phyloP scores from a whole-genome alignment of 257 asterid species.

The Haberlea rhodopensis region DNA sequence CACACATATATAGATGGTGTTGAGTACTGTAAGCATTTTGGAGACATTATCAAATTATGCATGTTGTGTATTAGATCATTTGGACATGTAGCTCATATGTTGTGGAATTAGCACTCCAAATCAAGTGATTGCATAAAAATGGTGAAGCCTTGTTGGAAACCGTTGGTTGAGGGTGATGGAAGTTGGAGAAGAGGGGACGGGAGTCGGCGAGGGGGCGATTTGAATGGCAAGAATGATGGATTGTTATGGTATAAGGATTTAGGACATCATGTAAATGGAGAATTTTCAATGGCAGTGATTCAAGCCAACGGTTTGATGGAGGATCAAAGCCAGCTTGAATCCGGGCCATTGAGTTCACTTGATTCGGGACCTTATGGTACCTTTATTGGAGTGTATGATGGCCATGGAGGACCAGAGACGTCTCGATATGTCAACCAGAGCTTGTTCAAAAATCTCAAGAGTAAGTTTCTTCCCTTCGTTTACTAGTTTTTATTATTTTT shows the following conservation, averaged over 20 bases:
- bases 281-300: conserved; percentile 85
- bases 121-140: conserved; percentile 37
- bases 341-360: conserved; percentile 67
- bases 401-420: conserved; percentile 99
- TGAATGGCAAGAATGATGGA: conserved; percentile 66
- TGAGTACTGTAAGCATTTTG: conserved; percentile 15
- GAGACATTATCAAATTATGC: conserved; percentile 8
- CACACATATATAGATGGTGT: background rate
- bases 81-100: conserved; percentile 34
- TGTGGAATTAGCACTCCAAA: conserved; percentile 13
- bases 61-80: conserved; percentile 21
- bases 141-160: conserved; percentile 89
- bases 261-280: conserved; percentile 73
- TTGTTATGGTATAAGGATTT: conserved; percentile 85
- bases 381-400: conserved; percentile 88
- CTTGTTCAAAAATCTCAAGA: conserved; percentile 71
- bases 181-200: conserved; percentile 35
- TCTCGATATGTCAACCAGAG: conserved; percentile 67
- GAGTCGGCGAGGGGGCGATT: conserved; percentile 43
- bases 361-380: conserved; percentile 83
- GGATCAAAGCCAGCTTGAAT: conserved; percentile 93
- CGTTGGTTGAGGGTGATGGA: conserved; percentile 71
- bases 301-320: conserved; percentile 88
- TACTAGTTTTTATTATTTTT: conserved; percentile 8
- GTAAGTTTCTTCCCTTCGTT: conserved; percentile 45